Base-by-base conservation (phyloP, 768 basidiomycete species). In the Russula griseocarnosa region DNA sequence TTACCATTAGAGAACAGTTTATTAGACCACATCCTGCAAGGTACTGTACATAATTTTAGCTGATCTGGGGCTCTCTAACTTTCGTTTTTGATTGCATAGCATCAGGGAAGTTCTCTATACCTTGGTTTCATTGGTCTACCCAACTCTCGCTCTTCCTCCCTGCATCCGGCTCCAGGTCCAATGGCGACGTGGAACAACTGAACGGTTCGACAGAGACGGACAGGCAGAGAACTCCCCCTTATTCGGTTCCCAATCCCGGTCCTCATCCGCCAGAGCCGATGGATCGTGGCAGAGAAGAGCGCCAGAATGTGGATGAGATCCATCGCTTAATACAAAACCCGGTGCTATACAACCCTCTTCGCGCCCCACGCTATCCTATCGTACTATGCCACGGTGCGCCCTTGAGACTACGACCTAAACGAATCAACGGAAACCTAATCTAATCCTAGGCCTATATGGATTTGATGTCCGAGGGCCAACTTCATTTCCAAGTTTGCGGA, bases 381-480 rank as follows among this genome's bases (percentile, higher is more conserved):
- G 93, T 96, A 3, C 81, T 98, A n/a, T 97, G 93, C 72, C 96
- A 99, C 76, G 96, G 95, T 93, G 70, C 58, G 42, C 40, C 26
- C 47, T 59, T 49, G 51, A 49, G 3, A 14, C 20, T 26, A 20
- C 26, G 3, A 44, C 18, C 11, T 22, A 14, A 26, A 49, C n/a
- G 36, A 11, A 20, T 3, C 24, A 34, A 24, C 40, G 20, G 8
- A 51, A 34, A 18, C 34, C 42, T 9, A 34, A 32, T 34, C 34
- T 46, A 11, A 46, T 49, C 38, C 13, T 70, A 92, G 94, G 96
- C 22, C 78, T 98, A 2, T 98, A 99, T 70, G 96, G 96, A 7
- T 99, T 97, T 72, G 94, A 96, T 70, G 88, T 92, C 0, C 84
- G 88, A 36, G 94, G 94, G 1, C 93, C 93, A 0, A 93, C 94